Evolutionary conservation across 1,139 yeast species (phyloP), one percentile per base, ranked within the genome.

Genomic region (Protomyces pachydermus): DNA sequence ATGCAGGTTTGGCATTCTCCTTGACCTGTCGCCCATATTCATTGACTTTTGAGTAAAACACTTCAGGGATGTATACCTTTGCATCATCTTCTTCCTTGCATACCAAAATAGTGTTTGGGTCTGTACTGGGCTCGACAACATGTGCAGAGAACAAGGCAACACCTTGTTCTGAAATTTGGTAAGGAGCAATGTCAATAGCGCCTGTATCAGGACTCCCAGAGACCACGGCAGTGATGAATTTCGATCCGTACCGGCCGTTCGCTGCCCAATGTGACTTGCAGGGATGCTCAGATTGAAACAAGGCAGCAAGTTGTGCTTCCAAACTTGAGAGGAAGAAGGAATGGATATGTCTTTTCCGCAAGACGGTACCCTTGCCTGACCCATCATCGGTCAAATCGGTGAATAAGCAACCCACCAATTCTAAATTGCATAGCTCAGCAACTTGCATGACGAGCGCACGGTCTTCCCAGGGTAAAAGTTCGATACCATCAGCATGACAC

Each of bases 381-480:
- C 97, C 97, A 1, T 95, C 80, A 74, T 93, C 98, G 6, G 88
- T 82, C 70, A 95, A 80, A 74, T 95, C 99, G 0, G 98, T 90
- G 73, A 89, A 95, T 1, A 91, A 84, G 35, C 90, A 78, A 1
- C 99, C 99, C 28, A 95, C 84, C 53, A 85, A 86, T 60, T 78
- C 75, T 38, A 91, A 74, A 0, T 95, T 96, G 72, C 91, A 80
- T 28, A 77, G 71, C 3, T 69, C 68, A 0, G 91, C 91, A n/a
- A 87, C 71, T 20, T 75, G 72, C 68, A 87, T 84, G 4, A 88
- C 81, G 45, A 75, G 71, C 8, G 74, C 72, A 69, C 83, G 85
- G 68, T 85, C 83, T 56, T 82, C 85, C 85, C 88, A 83, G 0
- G 81, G 80, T 60, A 83, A 72, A 70, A 91, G 75, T 0, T 90